Conservation (phyloP, 140 eudicot genomes). For the Senecio squalidus region DNA sequence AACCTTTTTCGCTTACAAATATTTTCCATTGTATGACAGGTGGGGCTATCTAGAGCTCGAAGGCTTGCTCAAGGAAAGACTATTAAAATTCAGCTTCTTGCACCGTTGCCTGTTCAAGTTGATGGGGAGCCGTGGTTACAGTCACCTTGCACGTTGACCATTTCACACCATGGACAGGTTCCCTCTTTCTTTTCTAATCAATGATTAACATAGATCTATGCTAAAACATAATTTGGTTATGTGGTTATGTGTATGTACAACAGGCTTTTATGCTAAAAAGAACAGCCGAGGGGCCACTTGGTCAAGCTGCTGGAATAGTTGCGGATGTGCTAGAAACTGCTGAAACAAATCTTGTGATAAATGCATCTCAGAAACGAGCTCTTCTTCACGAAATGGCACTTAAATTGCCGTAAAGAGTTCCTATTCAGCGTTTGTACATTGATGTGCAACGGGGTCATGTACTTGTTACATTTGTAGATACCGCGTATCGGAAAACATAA, state of each 20-base stretch:
- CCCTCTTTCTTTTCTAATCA: no score
- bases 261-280: slow-evolving; percentile 80
- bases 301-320: slow-evolving; percentile 80
- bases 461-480: neutral
- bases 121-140: slow-evolving; percentile 93
- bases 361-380: slow-evolving; percentile 65
- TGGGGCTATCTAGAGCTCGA: slow-evolving; percentile 87
- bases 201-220: neutral
- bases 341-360: slow-evolving; percentile 69
- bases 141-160: slow-evolving; percentile 70
- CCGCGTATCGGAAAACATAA: slow-evolving; percentile 2
- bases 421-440: neutral
- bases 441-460: slow-evolving; percentile 1
- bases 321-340: slow-evolving; percentile 78
- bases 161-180: slow-evolving; percentile 91
- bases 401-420: slow-evolving; percentile 43
- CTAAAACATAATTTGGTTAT: neutral
- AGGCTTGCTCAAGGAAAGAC: slow-evolving; percentile 83
- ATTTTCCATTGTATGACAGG: slow-evolving; percentile 27
- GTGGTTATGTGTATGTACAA: slow-evolving; percentile 17
- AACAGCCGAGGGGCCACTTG: slow-evolving; percentile 65
- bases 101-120: slow-evolving; percentile 80
- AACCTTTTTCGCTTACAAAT: neutral
- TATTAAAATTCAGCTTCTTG: slow-evolving; percentile 58
- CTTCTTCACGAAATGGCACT: slow-evolving; percentile 81